Evolutionary conservation across 805 yeast species (phyloP), one percentile per base, ranked within the genome.

Genomic region (Maudiozyma barnettii): DNA sequence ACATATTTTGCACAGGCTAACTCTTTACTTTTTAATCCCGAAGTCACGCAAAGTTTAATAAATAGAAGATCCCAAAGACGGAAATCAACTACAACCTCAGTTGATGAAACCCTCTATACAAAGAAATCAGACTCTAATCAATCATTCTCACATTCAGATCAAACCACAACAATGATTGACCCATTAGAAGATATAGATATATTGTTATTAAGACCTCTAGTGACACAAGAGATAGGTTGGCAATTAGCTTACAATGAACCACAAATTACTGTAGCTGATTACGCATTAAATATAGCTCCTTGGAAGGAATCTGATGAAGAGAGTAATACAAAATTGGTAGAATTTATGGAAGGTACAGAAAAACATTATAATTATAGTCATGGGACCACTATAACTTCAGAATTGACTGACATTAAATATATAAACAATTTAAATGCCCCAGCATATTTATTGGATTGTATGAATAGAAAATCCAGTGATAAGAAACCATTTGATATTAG

Each of bases 171-270:
- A 4, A 21, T 41, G 14, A 18, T 36, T 5, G 50, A 53, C 31
- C 47, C 51, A 9, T 26, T 48, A 2, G 54, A 53, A 22, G 60
- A 56, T 18, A 53, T 60, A 10, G 67, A 63, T 46, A 49, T 63
- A 12, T 35, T 63, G n/a, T 44, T 63, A 2, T 41, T 63, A n/a
- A 51, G 65, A 42, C 57, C 61, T 4, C 41, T 53, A 3, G 30
- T 51, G 2, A 54, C 56, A 3, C 39, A 49, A 7, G 45, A 49
- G 23, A 36, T 52, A 5, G 58, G 60, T 20, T 60, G 63, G 63
- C 66, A 63, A 44, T 41, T 63, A 19, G 68, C 68, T 1, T 54
- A 54, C 29, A 66, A 64, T 49, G 65, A 62, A 43, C 68, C 66
- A 16, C 57, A 51, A 46, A 45, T 63, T 35, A 59, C 58, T 38